Evolutionary conservation across 345 rosid species (phyloP).

Genomic region (Brassica napus): DNA sequence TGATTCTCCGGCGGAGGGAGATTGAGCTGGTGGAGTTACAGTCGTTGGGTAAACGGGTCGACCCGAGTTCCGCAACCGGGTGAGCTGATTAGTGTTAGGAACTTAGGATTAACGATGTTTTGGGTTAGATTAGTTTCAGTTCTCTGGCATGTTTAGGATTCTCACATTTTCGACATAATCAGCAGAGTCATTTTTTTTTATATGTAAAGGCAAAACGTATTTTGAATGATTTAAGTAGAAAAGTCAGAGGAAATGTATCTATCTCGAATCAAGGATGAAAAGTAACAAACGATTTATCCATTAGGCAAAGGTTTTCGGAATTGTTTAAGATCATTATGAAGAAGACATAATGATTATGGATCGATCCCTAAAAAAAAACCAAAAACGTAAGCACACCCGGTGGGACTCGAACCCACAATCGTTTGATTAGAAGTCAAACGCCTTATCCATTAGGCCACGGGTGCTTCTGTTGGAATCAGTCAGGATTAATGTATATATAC

Average conservation of each 20-base stretch:
- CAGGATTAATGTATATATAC: background rate
- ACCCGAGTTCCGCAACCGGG: constrained; percentile 61
- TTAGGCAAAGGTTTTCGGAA: background rate
- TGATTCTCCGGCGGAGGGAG: constrained; percentile 67
- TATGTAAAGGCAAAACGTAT: background rate
- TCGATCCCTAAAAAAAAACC: background rate
- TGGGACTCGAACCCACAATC: constrained; percentile 95
- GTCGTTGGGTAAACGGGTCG: constrained; percentile 60
- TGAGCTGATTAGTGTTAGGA: constrained; percentile 1
- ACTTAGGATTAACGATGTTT: background rate
- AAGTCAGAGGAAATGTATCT: background rate
- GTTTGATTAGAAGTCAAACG: constrained; percentile 81
- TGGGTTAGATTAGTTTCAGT: constrained; percentile 3
- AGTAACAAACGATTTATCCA: background rate
- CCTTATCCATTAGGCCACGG: constrained; percentile 71
- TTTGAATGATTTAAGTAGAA: background rate
- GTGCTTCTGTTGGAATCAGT: background rate
- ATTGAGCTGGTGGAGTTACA: constrained; percentile 54
- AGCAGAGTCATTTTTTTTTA: background rate
- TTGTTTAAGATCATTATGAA: background rate
- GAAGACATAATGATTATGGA: background rate
- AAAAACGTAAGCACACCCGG: constrained; percentile 46
- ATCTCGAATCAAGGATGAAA: background rate
- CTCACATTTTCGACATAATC: background rate
- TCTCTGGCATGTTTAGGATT: background rate